A percentile compares a stretch with the other conserved stretches of the same genome.
These are phyloP conservation scores for Dryadomyces quercivorus DNA, from an alignment of 2,329 filamentous ascomycete species.

Conservation along the genomic window DNA sequence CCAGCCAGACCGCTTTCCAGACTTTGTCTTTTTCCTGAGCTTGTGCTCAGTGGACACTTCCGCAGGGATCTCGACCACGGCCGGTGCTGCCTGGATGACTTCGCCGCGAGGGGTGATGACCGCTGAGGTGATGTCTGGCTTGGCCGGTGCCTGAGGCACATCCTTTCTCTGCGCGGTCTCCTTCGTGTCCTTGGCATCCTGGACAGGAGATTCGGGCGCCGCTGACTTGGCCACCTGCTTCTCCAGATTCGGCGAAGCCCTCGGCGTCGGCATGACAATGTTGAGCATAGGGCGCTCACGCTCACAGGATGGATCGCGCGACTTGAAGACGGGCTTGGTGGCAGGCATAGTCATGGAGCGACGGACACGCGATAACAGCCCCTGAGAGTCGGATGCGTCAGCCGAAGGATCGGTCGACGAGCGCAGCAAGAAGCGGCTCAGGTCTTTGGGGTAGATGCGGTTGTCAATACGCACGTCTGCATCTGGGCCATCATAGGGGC, in stretches of 20 bases:
- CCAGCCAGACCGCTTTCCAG: slow-evolving; percentile 33
- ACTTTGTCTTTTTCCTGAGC: background rate
- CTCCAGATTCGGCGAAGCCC: slow-evolving; percentile 35
- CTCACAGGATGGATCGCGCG: slow-evolving; percentile 41
- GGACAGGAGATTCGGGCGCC: background rate
- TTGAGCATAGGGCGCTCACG: slow-evolving; percentile 47
- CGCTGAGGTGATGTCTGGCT: background rate
- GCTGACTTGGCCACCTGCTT: slow-evolving; percentile 19
- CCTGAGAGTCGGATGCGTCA: background rate
- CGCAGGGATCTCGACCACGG: slow-evolving; percentile 10
- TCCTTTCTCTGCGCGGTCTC: background rate
- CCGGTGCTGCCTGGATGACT: slow-evolving; percentile 19
- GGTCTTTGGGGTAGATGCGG: slow-evolving; percentile 39
- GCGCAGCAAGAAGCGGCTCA: slow-evolving; percentile 23
- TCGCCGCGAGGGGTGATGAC: slow-evolving; percentile 24
- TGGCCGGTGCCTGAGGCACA: too few species aligned
- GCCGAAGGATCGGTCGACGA: slow-evolving; percentile 14
- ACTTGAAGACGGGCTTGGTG: slow-evolving; percentile 29
- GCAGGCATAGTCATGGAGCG: slow-evolving; percentile 16
- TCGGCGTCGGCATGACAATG: slow-evolving; percentile 47
- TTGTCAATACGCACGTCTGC: slow-evolving; percentile 54
- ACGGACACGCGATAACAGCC: background rate
- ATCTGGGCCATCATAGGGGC: slow-evolving; percentile 43
- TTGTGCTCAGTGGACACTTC: background rate
- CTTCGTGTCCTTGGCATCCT: background rate